phyloP scores from a whole-genome alignment of 2,329 filamentous ascomycete genomes.

The Microcyclospora tardicrescens region DNA sequence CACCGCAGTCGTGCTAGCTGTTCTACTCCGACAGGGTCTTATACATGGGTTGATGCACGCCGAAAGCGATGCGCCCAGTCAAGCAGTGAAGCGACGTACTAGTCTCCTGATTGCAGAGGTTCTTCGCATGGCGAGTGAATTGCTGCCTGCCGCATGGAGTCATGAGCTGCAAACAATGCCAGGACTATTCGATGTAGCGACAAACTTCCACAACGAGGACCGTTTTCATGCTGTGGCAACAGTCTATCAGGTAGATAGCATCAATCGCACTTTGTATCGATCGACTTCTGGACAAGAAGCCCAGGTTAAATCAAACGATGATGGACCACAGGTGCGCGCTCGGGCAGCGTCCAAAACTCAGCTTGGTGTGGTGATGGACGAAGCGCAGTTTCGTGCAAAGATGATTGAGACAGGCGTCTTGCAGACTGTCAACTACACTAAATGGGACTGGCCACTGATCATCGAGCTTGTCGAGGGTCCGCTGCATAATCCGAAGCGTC shows the following conservation, averaged over 20 bases:
- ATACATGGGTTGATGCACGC: slow-evolving; percentile 42
- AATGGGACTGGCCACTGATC: slow-evolving; percentile 97
- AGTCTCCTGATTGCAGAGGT: slow-evolving; percentile 85
- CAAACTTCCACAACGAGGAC: slow-evolving; percentile 55
- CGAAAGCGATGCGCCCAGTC: slow-evolving; percentile 54
- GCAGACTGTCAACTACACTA: slow-evolving; percentile 76
- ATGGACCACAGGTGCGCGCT: slow-evolving; percentile 22
- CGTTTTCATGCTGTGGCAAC: slow-evolving; percentile 76
- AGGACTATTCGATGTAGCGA: slow-evolving; percentile 65
- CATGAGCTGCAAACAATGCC: slow-evolving; percentile 77
- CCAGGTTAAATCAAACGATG: slow-evolving; percentile 11
- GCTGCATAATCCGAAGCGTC: slow-evolving; percentile 73
- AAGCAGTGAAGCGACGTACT: slow-evolving; percentile 69
- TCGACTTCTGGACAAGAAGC: slow-evolving; percentile 41
- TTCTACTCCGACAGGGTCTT: slow-evolving; percentile 72
- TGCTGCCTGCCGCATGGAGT: slow-evolving; percentile 72
- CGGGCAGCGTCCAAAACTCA: slow-evolving; percentile 42
- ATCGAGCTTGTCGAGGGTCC: slow-evolving; percentile 86
- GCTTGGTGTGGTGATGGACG: slow-evolving; percentile 48
- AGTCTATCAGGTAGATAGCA: slow-evolving; percentile 95
- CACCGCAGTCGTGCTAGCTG: slow-evolving; percentile 72
- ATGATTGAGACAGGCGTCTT: slow-evolving; percentile 73
- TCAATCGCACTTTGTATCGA: slow-evolving; percentile 81
- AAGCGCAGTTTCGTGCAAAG: slow-evolving; percentile 47
- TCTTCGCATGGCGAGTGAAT: slow-evolving; percentile 72